phyloP scores from a whole-genome alignment of 169 alveolate genomes.

The Eimeria falciformis region DNA sequence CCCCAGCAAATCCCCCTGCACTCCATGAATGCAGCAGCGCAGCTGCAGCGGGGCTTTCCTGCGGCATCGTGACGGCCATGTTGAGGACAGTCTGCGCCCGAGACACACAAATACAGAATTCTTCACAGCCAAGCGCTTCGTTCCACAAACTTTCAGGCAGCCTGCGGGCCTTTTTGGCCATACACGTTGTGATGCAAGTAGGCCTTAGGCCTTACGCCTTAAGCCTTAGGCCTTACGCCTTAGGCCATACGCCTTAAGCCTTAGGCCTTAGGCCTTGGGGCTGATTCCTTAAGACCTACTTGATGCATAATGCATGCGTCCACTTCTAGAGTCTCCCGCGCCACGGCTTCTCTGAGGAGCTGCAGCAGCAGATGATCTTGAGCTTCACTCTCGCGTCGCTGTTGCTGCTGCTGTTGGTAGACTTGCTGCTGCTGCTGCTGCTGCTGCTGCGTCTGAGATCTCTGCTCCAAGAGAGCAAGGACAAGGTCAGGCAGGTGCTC shows the following conservation, averaged over 20 bases:
- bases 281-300: not conserved
- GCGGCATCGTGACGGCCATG: constrained; percentile 58
- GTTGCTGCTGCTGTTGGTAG: constrained; percentile 35
- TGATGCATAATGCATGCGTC: constrained; percentile 26
- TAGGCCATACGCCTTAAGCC: not conserved
- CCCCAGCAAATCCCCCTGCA: constrained; percentile 21
- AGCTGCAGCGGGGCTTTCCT: constrained; percentile 46
- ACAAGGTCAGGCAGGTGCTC: constrained; percentile 45
- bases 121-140: not conserved
- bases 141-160: too few species aligned
- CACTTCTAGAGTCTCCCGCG: constrained; percentile 14
- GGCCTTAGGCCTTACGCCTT: not conserved
- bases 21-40: constrained; percentile 53
- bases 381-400: not conserved
- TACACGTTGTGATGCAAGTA: not conserved
- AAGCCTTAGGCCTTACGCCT: not conserved
- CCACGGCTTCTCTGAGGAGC: constrained; percentile 34
- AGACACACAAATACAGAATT: constrained; percentile 9
- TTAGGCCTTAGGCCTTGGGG: not conserved
- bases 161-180: too few species aligned
- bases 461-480: constrained; percentile 45
- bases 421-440: constrained; percentile 32
- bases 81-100: constrained; percentile 18
- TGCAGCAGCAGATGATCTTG: constrained; percentile 14
- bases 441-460: constrained; percentile 70